Base-by-base conservation (phyloP, 108 stramenopile species). In the Skeletonema menzelii region DNA sequence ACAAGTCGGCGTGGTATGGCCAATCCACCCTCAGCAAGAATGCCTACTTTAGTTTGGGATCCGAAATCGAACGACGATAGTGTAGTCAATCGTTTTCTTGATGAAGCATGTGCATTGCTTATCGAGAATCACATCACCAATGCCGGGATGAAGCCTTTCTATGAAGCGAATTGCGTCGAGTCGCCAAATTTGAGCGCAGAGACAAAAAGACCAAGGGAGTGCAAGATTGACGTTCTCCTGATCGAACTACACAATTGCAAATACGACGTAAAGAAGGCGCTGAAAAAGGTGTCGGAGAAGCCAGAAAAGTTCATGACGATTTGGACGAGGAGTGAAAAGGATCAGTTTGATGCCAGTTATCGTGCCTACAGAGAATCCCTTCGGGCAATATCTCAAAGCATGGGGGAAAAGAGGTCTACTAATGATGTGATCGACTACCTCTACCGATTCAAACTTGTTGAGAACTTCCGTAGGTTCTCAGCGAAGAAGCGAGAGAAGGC, bases 401-500 rank as follows among this genome's bases (percentile, higher is more conserved):
- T 91, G 28, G 76, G 44, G 2, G 58, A 67, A 1, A 26, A 66
- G 67, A 93, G 92, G 69, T 67, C 72, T 19, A 70, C 82, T 65
- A 85, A 87, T 34, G 88, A 92, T 32, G 80, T 91, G 20, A 75
- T 96, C 59, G 95, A 96, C 56, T 96, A 92, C 77, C 85, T 88
- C 53, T 96, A 93, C 73, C 82, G 95, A 24, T 96, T 85, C 87
- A 94, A 92, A 71, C 91, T 94, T 42, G 88, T 90, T n/a, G 91
- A 92, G 67, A 91, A 94, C 56, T 96, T 91, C 65, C 86, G 91
- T 24, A 73, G 81, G 7, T 92, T 88, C 65, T 87, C 91, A 55
- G 82, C 88, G 8, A 85, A 88, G 63, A 94, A 94, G 65, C 85
- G 87, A n/a, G 90, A 95, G 34, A 73, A 87, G 63, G 90, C 94